Percentiles rank a stretch among this genome's conserved stretches.
Conservation (phyloP, 1,139 yeast genomes). For the Geotrichum phurueaensis region DNA sequence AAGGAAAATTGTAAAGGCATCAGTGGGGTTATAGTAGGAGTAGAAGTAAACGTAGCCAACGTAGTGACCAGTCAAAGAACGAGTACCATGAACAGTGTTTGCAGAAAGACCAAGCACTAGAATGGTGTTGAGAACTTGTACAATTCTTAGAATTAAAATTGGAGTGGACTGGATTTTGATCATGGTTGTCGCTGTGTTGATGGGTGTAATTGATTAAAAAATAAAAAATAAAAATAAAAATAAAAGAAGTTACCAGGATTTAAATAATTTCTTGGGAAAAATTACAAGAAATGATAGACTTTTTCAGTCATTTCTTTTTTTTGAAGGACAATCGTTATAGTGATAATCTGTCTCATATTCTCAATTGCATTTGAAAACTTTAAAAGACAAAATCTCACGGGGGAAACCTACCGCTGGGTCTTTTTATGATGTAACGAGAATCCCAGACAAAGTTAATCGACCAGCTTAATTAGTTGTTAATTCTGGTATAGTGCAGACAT, state of each 20-base stretch:
- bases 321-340: neutral
- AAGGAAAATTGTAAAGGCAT: constrained; percentile 18
- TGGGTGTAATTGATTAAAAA: neutral
- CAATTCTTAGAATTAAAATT: constrained; percentile 12
- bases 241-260: neutral
- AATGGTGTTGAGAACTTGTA: constrained; percentile 17
- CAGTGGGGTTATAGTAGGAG: constrained; percentile 7
- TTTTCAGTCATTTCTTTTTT: neutral
- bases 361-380: neutral
- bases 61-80: neutral
- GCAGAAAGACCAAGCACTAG: constrained; percentile 20
- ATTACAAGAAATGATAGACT: too few species aligned
- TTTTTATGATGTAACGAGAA: too few species aligned
- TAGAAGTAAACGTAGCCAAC: constrained; percentile 8
- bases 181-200: neutral
- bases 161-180: neutral
- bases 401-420: too few species aligned
- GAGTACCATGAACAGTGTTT: constrained; percentile 4
- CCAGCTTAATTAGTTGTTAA: too few species aligned
- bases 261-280: too few species aligned
- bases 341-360: neutral
- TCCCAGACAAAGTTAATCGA: too few species aligned
- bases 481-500: too few species aligned
- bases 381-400: neutral
- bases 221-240: neutral